phyloP scores from a whole-genome alignment of 805 yeast species.

The Zygosaccharomyces lentus region DNA sequence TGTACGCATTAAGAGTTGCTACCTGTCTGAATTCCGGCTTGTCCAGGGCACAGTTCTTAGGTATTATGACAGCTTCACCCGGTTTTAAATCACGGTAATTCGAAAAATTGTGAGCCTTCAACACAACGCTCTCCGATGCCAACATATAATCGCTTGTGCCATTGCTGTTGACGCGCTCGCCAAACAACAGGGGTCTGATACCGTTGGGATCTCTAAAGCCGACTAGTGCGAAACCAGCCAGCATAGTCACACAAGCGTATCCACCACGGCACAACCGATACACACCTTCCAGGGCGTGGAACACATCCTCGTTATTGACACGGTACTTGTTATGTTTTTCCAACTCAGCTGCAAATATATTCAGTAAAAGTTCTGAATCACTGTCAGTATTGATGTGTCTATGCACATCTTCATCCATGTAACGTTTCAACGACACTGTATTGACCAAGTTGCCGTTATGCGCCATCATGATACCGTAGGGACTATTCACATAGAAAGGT shows the following conservation, averaged over 20 bases:
- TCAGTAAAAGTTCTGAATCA: conserved; percentile 86
- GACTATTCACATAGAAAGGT: conserved; percentile 96
- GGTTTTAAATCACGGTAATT: conserved; percentile 81
- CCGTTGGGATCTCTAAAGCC: conserved; percentile 98
- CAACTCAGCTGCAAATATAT: conserved; percentile 86
- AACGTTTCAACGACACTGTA: conserved; percentile 66
- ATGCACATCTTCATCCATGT: conserved; percentile 89
- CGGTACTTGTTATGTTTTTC: conserved; percentile 90
- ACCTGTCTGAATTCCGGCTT: conserved; percentile 82
- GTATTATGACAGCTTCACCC: conserved; percentile 94
- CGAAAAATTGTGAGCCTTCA: conserved; percentile 84
- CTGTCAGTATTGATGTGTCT: conserved; percentile 97
- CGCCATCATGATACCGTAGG: conserved; percentile 84
- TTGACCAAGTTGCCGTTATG: conserved; percentile 96
- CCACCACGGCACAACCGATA: conserved; percentile 85
- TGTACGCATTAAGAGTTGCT: conserved; percentile 67
- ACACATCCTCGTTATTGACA: conserved; percentile 85
- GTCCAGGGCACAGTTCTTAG: conserved; percentile 55
- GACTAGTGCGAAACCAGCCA: conserved; percentile 92
- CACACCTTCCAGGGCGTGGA: conserved; percentile 80
- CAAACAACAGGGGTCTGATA: conserved; percentile 83
- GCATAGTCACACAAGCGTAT: conserved; percentile 91
- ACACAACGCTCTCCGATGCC: conserved; percentile 91
- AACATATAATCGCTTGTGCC: conserved; percentile 86
- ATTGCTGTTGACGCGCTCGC: conserved; percentile 67